Evolutionary conservation across 352 stramenopile species (phyloP).

Genomic region (Pythium rhizo-oryzae): DNA sequence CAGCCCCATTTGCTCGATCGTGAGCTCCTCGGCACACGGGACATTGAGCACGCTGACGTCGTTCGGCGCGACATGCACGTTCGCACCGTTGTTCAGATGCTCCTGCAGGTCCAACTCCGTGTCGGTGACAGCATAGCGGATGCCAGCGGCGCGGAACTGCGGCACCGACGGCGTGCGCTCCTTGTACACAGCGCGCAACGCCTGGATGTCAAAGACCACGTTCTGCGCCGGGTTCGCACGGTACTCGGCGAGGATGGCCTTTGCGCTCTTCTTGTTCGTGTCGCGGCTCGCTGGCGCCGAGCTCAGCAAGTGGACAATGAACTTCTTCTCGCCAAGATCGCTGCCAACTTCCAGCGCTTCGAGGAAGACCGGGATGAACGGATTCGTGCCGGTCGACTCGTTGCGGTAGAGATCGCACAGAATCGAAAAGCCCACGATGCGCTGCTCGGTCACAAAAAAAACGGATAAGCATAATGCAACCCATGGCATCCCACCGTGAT

Average conservation of each 20-base stretch:
- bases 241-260: conserved; percentile 68
- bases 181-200: conserved; percentile 65
- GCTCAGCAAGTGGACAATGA: conserved; percentile 70
- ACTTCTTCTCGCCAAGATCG: conserved; percentile 81
- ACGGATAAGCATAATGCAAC: no score
- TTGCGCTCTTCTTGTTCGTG: conserved; percentile 78
- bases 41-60: conserved; percentile 72
- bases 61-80: conserved; percentile 65
- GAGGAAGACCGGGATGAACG: conserved; percentile 88
- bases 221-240: conserved; percentile 49
- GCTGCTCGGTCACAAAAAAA: conserved; percentile 29
- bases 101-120: conserved; percentile 84
- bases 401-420: conserved; percentile 85
- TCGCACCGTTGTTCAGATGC: conserved; percentile 79
- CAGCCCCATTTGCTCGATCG: conserved; percentile 73
- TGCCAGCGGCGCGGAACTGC: conserved; percentile 75
- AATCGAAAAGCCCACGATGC: conserved; percentile 87
- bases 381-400: conserved; percentile 76
- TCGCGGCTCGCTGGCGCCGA: conserved; percentile 49
- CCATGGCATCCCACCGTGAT: no score
- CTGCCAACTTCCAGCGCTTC: conserved; percentile 77
- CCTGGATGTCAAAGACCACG: conserved; percentile 66
- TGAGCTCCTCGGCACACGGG: conserved; percentile 72
- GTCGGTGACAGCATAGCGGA: conserved; percentile 80
- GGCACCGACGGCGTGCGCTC: conserved; percentile 78